A percentile compares a stretch with the other conserved stretches of the same genome.
phyloP scores from a whole-genome alignment of 106 monocot genomes.

The Chionographis japonica region DNA sequence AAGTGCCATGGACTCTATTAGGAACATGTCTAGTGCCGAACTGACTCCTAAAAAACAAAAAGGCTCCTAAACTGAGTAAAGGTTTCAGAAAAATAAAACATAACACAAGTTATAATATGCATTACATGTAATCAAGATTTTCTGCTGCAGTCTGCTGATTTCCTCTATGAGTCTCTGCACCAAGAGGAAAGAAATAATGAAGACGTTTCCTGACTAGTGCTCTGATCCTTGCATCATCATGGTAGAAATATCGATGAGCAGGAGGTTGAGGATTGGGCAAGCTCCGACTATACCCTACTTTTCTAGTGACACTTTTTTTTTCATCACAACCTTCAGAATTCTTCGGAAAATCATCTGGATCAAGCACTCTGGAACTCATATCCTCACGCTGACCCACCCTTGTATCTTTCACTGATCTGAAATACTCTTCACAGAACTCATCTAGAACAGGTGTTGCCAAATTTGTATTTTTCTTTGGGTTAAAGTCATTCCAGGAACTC shows the following conservation, averaged over 20 bases:
- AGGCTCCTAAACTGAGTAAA: not conserved
- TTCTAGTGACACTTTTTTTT: slow-evolving; percentile 4
- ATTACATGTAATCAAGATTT: slow-evolving; percentile 70
- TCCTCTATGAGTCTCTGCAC: slow-evolving; percentile 21
- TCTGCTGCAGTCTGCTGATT: slow-evolving; percentile 23
- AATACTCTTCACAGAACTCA: slow-evolving; percentile 87
- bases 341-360: slow-evolving; percentile 16
- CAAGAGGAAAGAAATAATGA: slow-evolving; percentile 63
- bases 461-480: slow-evolving; percentile 20
- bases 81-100: not conserved
- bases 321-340: slow-evolving; percentile 12
- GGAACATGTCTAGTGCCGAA: slow-evolving; percentile 9
- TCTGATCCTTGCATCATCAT: slow-evolving; percentile 58
- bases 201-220: slow-evolving; percentile 46
- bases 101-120: not conserved
- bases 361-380: slow-evolving; percentile 26
- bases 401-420: slow-evolving; percentile 30
- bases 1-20: slow-evolving; percentile 1
- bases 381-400: slow-evolving; percentile 13
- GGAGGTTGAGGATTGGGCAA: slow-evolving; percentile 50
- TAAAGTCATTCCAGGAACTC: slow-evolving; percentile 41
- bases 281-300: slow-evolving; percentile 7
- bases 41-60: slow-evolving; percentile 4
- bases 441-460: slow-evolving; percentile 79
- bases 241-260: slow-evolving; percentile 59